Evolutionary conservation across 129 eudicot species (phyloP).

Genomic region (Centaurea solstitialis): DNA sequence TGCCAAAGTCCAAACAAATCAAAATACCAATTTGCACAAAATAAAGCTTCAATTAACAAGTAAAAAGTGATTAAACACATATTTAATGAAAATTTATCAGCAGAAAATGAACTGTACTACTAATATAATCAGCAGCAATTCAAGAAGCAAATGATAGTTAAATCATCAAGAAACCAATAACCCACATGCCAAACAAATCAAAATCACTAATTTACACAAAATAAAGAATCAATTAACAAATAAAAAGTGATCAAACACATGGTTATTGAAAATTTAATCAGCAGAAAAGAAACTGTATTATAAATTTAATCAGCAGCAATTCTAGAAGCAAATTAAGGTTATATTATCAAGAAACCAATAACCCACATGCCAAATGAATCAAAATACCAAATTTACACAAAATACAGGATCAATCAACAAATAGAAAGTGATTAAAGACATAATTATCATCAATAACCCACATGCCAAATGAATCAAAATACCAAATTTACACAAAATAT

Average conservation of each 20-base stretch:
- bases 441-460: conserved; percentile 11
- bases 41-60: not conserved
- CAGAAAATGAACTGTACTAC: not conserved
- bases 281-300: not conserved
- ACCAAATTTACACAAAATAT: not conserved
- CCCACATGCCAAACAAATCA: conserved; percentile 3
- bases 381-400: not conserved
- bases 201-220: not conserved
- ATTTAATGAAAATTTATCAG: not conserved
- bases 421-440: not conserved
- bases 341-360: not conserved
- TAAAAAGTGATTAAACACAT: conserved; percentile 1
- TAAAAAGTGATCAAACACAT: not conserved
- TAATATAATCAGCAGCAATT: no score
- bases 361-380: conserved; percentile 10
- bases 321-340: conserved; percentile 4
- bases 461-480: conserved; percentile 13
- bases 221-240: not conserved
- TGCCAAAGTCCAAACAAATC: not conserved
- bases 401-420: not conserved
- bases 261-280: no score
- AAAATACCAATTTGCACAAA: not conserved
- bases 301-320: conserved; percentile 1
- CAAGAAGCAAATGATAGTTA: not conserved
- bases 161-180: not conserved